Evolutionary conservation across 2,329 filamentous ascomycete species (phyloP).

Genomic region (Alternaria sp.): DNA sequence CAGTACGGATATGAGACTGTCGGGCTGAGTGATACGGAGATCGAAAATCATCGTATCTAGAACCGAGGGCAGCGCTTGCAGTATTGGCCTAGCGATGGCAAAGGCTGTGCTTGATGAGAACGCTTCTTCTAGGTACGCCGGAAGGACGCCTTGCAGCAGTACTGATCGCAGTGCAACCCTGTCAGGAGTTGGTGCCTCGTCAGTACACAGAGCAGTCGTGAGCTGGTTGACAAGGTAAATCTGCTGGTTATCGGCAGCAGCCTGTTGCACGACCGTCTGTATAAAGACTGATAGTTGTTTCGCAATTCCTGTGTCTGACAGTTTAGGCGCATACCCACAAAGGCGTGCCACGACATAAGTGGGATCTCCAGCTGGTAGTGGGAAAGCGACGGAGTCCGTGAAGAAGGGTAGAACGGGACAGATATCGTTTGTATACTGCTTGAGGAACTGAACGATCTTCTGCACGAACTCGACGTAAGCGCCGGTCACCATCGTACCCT

Average conservation of each 20-base stretch:
- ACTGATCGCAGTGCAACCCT: constrained; percentile 60
- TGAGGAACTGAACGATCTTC: constrained; percentile 64
- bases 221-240: constrained; percentile 64
- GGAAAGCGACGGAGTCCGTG: constrained; percentile 67
- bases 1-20: constrained; percentile 49
- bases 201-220: constrained; percentile 57
- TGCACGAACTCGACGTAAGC: constrained; percentile 70
- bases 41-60: constrained; percentile 57
- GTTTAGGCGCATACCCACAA: constrained; percentile 65
- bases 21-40: constrained; percentile 53
- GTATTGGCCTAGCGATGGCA: constrained; percentile 62
- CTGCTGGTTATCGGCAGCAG: constrained; percentile 66
- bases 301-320: constrained; percentile 57
- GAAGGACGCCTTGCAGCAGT: constrained; percentile 63
- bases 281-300: constrained; percentile 67
- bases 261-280: constrained; percentile 66
- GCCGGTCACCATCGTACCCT: constrained; percentile 54
- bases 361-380: constrained; percentile 66
- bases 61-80: constrained; percentile 57
- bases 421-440: constrained; percentile 68
- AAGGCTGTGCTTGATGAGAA: constrained; percentile 59
- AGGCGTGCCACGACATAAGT: constrained; percentile 69
- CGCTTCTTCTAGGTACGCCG: constrained; percentile 62
- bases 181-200: constrained; percentile 53
- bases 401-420: constrained; percentile 66